Evolutionary conservation across 106 monocot genomes (phyloP).

Genomic region (Narthecium ossifragum): DNA sequence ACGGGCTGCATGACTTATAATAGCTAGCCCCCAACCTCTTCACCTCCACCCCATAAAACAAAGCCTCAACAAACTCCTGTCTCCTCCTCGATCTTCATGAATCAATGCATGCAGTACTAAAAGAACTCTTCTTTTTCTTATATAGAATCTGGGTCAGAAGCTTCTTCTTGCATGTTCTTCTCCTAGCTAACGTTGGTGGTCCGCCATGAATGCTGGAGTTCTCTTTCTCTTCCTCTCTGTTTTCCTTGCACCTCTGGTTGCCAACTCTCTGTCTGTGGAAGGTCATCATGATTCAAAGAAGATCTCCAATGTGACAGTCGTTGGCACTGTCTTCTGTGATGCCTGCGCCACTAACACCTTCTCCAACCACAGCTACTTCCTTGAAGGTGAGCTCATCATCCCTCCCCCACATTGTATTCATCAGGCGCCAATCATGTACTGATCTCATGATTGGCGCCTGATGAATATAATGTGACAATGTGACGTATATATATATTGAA

Average conservation of each 20-base stretch:
- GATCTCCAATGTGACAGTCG: conserved; percentile 50
- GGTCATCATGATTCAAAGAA: conserved; percentile 6
- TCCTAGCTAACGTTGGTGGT: background rate
- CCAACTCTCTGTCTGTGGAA: background rate
- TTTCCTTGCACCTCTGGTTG: background rate
- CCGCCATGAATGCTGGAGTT: conserved; percentile 1
- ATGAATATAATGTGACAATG: too few species aligned
- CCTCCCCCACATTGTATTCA: too few species aligned
- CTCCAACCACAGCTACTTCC: conserved; percentile 89
- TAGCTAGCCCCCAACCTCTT: too few species aligned
- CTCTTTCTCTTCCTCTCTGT: background rate
- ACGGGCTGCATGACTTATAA: too few species aligned
- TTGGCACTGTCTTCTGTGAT: conserved; percentile 89
- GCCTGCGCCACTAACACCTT: conserved; percentile 79
- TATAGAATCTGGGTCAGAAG: background rate
- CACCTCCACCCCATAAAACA: too few species aligned
- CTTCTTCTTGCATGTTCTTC: too few species aligned
- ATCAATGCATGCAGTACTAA: background rate
- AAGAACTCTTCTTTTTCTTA: too few species aligned
- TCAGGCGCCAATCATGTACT: too few species aligned
- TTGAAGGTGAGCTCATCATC: conserved; percentile 74
- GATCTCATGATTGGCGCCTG: too few species aligned
- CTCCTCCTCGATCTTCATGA: background rate
- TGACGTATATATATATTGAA: too few species aligned
- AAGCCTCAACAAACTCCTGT: background rate